A percentile compares a stretch with the other conserved stretches of the same genome.
These are phyloP conservation scores for Parsonsia alboflavescens DNA, from an alignment of 257 asterid species.

Conservation along the genomic window DNA sequence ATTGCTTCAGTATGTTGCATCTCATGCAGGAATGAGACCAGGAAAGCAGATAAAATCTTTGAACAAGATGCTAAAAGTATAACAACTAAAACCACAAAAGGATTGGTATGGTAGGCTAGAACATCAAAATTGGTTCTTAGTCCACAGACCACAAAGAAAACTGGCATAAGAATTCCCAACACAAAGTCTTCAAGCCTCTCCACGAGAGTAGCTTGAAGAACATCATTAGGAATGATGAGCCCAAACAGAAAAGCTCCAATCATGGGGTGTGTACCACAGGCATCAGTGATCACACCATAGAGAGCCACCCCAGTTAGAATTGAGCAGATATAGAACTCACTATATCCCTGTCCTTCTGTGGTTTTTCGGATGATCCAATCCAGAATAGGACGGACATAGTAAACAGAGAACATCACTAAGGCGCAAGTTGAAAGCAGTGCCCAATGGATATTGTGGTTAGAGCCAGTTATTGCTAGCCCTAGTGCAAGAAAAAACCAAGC, in stretches of 20 bases:
- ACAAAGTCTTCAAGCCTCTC: constrained; percentile 77
- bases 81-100: constrained; percentile 27
- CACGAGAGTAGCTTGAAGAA: constrained; percentile 57
- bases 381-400: constrained; percentile 54
- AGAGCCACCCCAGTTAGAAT: constrained; percentile 48
- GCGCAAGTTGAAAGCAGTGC: constrained; percentile 41
- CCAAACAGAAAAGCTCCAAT: constrained; percentile 85
- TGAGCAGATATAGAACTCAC: constrained; percentile 71
- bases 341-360: constrained; percentile 80
- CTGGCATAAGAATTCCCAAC: constrained; percentile 71
- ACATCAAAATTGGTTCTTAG: constrained; percentile 46
- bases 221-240: constrained; percentile 61
- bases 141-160: constrained; percentile 74
- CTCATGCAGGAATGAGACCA: constrained; percentile 28
- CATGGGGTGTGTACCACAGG: constrained; percentile 85
- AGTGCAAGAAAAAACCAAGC: constrained; percentile 65
- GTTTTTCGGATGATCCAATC: constrained; percentile 56
- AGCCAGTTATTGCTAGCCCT: constrained; percentile 36
- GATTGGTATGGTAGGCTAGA: background rate
- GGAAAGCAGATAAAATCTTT: constrained; percentile 47
- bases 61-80: constrained; percentile 31
- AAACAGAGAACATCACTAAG: constrained; percentile 33
- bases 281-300: constrained; percentile 54
- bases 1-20: constrained; percentile 46
- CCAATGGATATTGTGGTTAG: constrained; percentile 28